Evolutionary conservation across 345 rosid genomes (phyloP), one percentile per base, ranked within the genome.

Genomic region (Acer negundo): DNA sequence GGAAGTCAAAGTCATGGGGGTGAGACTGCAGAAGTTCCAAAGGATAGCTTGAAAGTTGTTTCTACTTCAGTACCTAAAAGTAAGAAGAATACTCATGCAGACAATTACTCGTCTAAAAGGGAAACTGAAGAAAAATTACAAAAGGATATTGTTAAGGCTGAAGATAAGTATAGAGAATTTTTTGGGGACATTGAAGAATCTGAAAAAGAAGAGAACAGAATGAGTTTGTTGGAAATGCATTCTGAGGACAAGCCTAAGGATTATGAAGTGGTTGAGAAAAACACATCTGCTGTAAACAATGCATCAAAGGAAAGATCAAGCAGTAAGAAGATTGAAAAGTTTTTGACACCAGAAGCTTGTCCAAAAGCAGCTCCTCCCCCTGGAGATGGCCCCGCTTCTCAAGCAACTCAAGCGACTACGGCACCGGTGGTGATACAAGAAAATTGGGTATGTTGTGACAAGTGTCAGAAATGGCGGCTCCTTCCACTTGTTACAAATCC

Each of bases 401-500:
- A 86, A 86, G 81, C 83, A 79, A 82, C 80, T 78, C 85, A 78
- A 56, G 72, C 77, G 66, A 70, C 87, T 65, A 74, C 78, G 3
- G 85, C 83, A 69, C 86, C 98, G 26, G 84, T 86, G 72, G 65
- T 88, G 73, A 85, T 86, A 84, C 49, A 87, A 80, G 97, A 96
- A 66, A 83, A 91, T 76, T 94, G 98, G 98, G 97, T 97, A 76
- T 75, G 84, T 66, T 97, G 99, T 81, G 98, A 92, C 84, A 89
- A 89, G 84, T 97, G 99, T 82, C 88, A 82, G 81, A 87, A 82
- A 77, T 94, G 97, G 98, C 90, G 99, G 77, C 98, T 94, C 82
- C 92, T 97, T 78, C 99, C 97, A 75, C 76, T 80, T 84, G 92
- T 92, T 53, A 89, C 76, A 78, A 76, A 84, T 80, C 92, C 92